phyloP scores from a whole-genome alignment of 495 filamentous ascomycete species.

The Tuber borchii region DNA sequence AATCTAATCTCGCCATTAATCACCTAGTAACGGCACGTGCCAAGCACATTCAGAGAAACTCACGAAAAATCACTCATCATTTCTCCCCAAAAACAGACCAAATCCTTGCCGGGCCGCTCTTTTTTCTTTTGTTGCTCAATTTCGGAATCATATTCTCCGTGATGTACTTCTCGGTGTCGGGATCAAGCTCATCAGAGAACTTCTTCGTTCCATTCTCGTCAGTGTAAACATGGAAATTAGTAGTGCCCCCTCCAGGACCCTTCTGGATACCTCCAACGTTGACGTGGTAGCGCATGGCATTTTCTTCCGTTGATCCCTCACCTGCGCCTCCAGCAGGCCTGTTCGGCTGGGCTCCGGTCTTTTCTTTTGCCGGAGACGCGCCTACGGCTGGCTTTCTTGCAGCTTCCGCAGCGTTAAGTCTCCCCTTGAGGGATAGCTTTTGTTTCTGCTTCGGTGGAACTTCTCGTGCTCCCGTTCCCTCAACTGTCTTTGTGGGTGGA shows the following conservation, averaged over 20 bases:
- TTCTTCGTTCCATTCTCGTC: conserved; percentile 33
- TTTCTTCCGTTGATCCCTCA: conserved; percentile 4
- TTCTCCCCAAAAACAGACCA: conserved; percentile 39
- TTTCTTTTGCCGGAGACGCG: not conserved
- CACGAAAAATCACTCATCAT: not conserved
- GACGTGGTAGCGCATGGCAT: conserved; percentile 33
- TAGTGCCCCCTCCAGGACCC: conserved; percentile 28
- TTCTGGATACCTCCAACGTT: conserved; percentile 40
- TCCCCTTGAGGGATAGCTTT: not conserved
- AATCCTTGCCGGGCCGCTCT: conserved; percentile 14
- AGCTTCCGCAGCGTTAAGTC: not conserved
- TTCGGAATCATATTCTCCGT: conserved; percentile 41
- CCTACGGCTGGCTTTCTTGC: not conserved
- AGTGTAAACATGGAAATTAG: conserved; percentile 37
- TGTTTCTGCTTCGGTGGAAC: not conserved
- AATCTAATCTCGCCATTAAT: not conserved
- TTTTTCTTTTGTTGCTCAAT: conserved; percentile 22
- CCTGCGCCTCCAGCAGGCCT: not conserved
- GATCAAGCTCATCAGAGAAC: conserved; percentile 30
- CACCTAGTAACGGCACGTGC: not conserved
- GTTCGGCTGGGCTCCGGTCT: not conserved
- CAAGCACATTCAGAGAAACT: not conserved
- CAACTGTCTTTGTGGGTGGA: not conserved
- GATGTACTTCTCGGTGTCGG: conserved; percentile 38
- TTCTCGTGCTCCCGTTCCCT: not conserved